These are phyloP conservation scores for Ballota nigra DNA, from an alignment of 257 asterid species.

Conservation along the genomic window DNA sequence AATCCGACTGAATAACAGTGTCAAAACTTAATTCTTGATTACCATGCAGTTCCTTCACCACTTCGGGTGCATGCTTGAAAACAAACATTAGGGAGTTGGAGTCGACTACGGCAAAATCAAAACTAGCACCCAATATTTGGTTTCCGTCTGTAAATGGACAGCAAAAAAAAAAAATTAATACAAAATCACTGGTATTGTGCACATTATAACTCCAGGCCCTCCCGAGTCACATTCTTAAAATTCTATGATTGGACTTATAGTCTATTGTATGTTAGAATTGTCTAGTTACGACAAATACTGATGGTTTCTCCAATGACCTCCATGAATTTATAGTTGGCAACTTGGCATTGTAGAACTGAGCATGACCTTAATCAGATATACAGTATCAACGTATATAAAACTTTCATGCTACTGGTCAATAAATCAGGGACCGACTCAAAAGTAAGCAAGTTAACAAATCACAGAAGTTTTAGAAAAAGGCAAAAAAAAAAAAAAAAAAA, in stretches of 20 bases:
- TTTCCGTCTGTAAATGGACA: slow-evolving; percentile 54
- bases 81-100: slow-evolving; percentile 87
- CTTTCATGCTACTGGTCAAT: slow-evolving; percentile 8
- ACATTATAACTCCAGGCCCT: slow-evolving; percentile 1
- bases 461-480: not conserved
- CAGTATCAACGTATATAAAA: not conserved
- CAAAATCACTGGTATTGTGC: not conserved
- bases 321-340: slow-evolving; percentile 10
- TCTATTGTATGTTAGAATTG: not conserved
- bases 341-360: slow-evolving; percentile 8
- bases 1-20: slow-evolving; percentile 44
- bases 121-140: slow-evolving; percentile 61
- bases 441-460: slow-evolving; percentile 1
- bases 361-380: slow-evolving; percentile 5
- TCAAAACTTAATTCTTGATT: slow-evolving; percentile 49
- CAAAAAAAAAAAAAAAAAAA: not conserved
- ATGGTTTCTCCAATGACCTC: not conserved
- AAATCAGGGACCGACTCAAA: slow-evolving; percentile 14
- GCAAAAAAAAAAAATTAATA: slow-evolving; percentile 5
- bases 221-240: not conserved
- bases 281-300: not conserved
- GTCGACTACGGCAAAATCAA: slow-evolving; percentile 83
- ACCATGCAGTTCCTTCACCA: slow-evolving; percentile 55
- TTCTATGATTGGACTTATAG: not conserved
- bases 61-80: slow-evolving; percentile 85